Evolutionary conservation across 2,329 filamentous ascomycete species (phyloP).

Genomic region (Pseudogymnoascus sp.): DNA sequence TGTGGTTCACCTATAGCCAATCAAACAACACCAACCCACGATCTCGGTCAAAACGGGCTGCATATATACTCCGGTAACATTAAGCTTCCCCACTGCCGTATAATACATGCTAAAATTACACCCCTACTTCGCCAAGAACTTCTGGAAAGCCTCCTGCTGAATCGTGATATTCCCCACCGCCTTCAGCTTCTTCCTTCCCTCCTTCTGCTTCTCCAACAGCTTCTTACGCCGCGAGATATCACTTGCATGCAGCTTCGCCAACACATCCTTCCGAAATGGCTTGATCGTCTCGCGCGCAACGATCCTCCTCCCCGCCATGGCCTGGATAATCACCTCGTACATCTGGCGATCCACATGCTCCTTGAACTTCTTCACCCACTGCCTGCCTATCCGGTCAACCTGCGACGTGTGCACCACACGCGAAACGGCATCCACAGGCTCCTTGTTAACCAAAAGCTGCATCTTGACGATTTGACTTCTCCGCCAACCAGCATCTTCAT

Average conservation of each 20-base stretch:
- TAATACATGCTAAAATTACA: background rate
- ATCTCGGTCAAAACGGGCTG: background rate
- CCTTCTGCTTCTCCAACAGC: conserved; percentile 92
- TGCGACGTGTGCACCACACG: conserved; percentile 79
- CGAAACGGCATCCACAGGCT: conserved; percentile 88
- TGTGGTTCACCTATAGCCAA: background rate
- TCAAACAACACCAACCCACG: too few relatives aligned
- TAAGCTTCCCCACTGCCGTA: background rate
- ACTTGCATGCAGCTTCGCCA: conserved; percentile 85
- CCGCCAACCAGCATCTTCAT: conserved; percentile 89
- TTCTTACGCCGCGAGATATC: conserved; percentile 79
- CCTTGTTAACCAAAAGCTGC: conserved; percentile 87
- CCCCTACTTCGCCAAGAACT: conserved; percentile 70
- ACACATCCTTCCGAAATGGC: conserved; percentile 90
- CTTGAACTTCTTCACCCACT: conserved; percentile 95
- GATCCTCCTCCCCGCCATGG: conserved; percentile 71
- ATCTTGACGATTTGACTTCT: conserved; percentile 76
- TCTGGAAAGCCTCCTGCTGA: conserved; percentile 91
- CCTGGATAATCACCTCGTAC: conserved; percentile 95
- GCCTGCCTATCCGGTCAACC: conserved; percentile 67
- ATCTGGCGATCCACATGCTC: conserved; percentile 94
- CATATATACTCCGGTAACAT: background rate
- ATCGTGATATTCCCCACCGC: conserved; percentile 89
- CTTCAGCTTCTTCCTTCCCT: conserved; percentile 78
- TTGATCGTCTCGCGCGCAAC: conserved; percentile 92